These are phyloP conservation scores for Lathyrus aphaca DNA, from an alignment of 306 rosid genomes.

Conservation along the genomic window DNA sequence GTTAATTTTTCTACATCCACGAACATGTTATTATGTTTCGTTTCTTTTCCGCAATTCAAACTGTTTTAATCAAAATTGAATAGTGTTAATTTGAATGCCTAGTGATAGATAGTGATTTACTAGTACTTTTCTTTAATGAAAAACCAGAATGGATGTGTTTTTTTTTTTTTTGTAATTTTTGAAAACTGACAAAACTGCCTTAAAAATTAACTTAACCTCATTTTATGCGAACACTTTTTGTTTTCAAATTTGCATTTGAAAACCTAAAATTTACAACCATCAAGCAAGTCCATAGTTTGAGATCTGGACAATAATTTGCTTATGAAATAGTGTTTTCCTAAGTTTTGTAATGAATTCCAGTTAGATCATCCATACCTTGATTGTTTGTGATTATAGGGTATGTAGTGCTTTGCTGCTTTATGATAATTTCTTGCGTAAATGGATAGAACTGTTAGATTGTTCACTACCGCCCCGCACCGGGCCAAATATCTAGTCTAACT, in stretches of 20 bases:
- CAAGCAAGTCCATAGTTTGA: neutral
- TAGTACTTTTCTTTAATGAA: neutral
- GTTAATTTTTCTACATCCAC: no score
- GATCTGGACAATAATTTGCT: neutral
- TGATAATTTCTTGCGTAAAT: neutral
- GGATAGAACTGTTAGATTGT: no score
- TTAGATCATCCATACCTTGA: neutral
- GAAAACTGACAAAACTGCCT: neutral
- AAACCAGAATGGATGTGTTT: neutral
- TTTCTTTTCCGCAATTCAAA: neutral
- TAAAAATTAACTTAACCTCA: neutral
- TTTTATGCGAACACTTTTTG: neutral
- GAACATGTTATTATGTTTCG: neutral
- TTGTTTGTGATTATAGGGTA: neutral
- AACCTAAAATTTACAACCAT: neutral
- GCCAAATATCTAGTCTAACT: no score
- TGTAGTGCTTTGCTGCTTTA: neutral
- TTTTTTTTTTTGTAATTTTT: neutral
- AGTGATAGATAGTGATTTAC: constrained; percentile 8
- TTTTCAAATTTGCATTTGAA: neutral
- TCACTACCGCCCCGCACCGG: no score
- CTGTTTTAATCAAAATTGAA: neutral
- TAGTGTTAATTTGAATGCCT: neutral
- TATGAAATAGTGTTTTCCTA: neutral
- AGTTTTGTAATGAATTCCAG: neutral